Conservation (phyloP, 177 flowering plant genomes). For the Vitis hybrid region DNA sequence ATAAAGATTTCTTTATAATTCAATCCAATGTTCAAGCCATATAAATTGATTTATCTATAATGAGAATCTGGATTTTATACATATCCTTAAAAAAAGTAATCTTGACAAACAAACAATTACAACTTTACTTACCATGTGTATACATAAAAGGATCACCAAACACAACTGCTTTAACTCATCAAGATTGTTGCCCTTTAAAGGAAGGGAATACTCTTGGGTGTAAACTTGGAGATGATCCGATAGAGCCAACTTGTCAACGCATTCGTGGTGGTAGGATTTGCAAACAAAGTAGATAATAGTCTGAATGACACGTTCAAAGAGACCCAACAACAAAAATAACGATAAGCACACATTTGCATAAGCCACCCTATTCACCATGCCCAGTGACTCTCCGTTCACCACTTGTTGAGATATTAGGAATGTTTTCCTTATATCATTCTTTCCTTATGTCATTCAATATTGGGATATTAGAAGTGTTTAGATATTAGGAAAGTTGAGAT, state of each 20-base stretch:
- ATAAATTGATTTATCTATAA: too few relatives aligned
- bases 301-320: slow-evolving; percentile 43
- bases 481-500: too few relatives aligned
- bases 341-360: slow-evolving; percentile 29
- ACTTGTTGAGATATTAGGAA: slow-evolving; percentile 4
- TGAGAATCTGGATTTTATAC: too few relatives aligned
- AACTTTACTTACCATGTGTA: too few relatives aligned
- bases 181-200: slow-evolving; percentile 41
- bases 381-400: slow-evolving; percentile 9
- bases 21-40: too few relatives aligned
- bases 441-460: too few relatives aligned
- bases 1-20: too few relatives aligned
- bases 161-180: slow-evolving; percentile 28
- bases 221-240: slow-evolving; percentile 49
- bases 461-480: too few relatives aligned
- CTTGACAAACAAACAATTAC: too few relatives aligned
- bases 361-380: slow-evolving; percentile 11
- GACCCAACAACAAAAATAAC: slow-evolving; percentile 18
- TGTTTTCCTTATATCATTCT: too few relatives aligned
- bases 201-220: slow-evolving; percentile 39
- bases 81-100: too few relatives aligned
- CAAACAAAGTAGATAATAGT: slow-evolving; percentile 56
- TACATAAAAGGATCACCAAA: too few relatives aligned
- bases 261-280: slow-evolving; percentile 58
- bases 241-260: slow-evolving; percentile 45